Percentiles rank a stretch among this genome's conserved stretches.
phyloP scores from a whole-genome alignment of 176 grass and related monocot genomes.

The Bromus sterilis region DNA sequence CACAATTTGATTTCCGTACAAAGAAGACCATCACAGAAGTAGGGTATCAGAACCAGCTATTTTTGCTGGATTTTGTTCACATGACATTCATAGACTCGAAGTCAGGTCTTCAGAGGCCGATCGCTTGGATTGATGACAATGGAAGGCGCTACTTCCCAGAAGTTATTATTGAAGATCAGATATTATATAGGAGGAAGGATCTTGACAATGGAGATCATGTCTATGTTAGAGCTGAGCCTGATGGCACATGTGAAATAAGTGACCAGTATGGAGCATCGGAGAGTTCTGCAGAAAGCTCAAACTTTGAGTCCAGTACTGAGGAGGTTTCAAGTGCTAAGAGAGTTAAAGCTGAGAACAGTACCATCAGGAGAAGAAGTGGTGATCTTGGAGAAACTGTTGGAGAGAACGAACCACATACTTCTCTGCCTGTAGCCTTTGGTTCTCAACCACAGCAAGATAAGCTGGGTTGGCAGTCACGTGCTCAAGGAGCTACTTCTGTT shows the following conservation, averaged over 20 bases:
- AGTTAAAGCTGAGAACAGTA: slow-evolving; percentile 30
- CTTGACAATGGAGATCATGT: slow-evolving; percentile 12
- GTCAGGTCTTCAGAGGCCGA: slow-evolving; percentile 57
- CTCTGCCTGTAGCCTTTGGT: slow-evolving; percentile 24
- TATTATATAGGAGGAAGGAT: slow-evolving; percentile 36
- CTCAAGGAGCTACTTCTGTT: slow-evolving; percentile 31
- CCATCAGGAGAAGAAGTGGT: background rate
- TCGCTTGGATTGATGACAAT: slow-evolving; percentile 86
- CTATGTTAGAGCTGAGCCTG: slow-evolving; percentile 31
- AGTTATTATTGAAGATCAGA: slow-evolving; percentile 28
- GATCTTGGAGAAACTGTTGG: slow-evolving; percentile 47
- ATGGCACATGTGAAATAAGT: slow-evolving; percentile 30
- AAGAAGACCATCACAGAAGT: slow-evolving; percentile 76
- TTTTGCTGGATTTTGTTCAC: slow-evolving; percentile 80
- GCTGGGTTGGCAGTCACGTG: slow-evolving; percentile 16
- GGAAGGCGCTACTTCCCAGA: slow-evolving; percentile 71
- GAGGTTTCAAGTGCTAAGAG: slow-evolving; percentile 43
- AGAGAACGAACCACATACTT: slow-evolving; percentile 54
- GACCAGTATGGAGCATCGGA: slow-evolving; percentile 23
- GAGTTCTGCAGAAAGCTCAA: slow-evolving; percentile 82
- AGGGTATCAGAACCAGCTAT: slow-evolving; percentile 30
- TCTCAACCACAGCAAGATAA: slow-evolving; percentile 13
- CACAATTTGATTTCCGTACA: slow-evolving; percentile 49
- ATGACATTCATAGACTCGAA: slow-evolving; percentile 57
- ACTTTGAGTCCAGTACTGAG: slow-evolving; percentile 54